These are phyloP conservation scores for Pseudocercospora fuligena DNA, from an alignment of 2,329 filamentous ascomycete genomes.

Conservation along the genomic window DNA sequence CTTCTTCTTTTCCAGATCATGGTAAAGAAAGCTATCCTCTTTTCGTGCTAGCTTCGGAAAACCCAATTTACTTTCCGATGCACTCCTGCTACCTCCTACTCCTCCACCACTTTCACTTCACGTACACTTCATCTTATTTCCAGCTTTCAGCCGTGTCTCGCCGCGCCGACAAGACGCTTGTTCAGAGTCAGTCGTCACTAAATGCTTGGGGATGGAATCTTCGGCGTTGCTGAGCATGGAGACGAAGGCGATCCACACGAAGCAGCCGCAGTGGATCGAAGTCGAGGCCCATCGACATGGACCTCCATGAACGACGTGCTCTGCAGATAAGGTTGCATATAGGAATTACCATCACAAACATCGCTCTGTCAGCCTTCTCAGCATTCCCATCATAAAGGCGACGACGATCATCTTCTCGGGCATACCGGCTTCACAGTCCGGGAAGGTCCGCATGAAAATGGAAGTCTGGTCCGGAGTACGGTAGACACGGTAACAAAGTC, in stretches of 20 bases:
- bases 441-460: background rate
- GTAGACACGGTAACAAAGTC: background rate
- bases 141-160: background rate
- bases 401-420: background rate
- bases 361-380: background rate
- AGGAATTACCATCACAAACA: background rate
- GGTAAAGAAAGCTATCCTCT: background rate
- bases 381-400: background rate
- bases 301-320: background rate
- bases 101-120: too few species aligned
- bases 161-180: background rate
- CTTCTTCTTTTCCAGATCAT: background rate
- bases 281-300: background rate
- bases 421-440: background rate
- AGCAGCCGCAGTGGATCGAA: background rate
- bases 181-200: background rate
- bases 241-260: background rate
- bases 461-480: background rate
- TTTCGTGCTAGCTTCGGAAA: background rate
- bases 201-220: background rate
- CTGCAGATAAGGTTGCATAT: background rate
- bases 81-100: background rate
- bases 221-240: background rate
- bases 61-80: background rate
- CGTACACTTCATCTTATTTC: background rate